These are phyloP conservation scores for Penicillium sp. DNA, from an alignment of 2,329 filamentous ascomycete genomes.

Conservation along the genomic window DNA sequence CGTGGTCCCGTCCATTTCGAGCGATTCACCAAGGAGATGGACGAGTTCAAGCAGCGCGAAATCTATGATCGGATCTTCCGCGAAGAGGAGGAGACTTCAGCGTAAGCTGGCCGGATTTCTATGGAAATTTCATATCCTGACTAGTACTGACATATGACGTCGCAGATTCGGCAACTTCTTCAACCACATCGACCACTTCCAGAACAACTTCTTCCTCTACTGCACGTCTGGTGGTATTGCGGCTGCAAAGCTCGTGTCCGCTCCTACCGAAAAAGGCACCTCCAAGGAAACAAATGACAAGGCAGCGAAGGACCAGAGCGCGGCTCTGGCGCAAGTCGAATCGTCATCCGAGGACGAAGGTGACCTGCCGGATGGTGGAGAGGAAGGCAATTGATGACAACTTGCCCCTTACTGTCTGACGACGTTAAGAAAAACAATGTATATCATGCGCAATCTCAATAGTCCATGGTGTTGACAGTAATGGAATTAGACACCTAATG, in stretches of 20 bases:
- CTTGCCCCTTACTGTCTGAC: too few species aligned
- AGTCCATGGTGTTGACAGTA: too few species aligned
- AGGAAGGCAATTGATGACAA: conserved; percentile 23
- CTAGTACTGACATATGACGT: neutral
- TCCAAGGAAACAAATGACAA: conserved; percentile 12
- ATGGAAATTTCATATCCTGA: neutral
- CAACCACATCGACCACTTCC: conserved; percentile 76
- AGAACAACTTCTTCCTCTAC: conserved; percentile 72
- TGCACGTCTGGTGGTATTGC: conserved; percentile 69
- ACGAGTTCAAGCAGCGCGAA: conserved; percentile 85
- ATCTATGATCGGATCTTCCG: conserved; percentile 92
- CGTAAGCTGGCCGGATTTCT: conserved; percentile 61
- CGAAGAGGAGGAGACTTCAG: conserved; percentile 82
- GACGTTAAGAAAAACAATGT: too few species aligned
- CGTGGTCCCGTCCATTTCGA: conserved; percentile 75
- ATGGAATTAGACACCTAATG: too few species aligned
- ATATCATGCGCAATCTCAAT: too few species aligned
- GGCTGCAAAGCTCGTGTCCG: conserved; percentile 52
- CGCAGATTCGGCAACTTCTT: conserved; percentile 74
- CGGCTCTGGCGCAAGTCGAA: conserved; percentile 38
- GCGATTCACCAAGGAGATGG: conserved; percentile 75
- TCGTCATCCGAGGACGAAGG: conserved; percentile 32
- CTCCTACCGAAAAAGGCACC: conserved; percentile 8
- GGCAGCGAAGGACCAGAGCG: conserved; percentile 28
- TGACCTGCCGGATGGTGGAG: conserved; percentile 20